Conservation (phyloP, 2,329 filamentous ascomycete genomes). For the Sclerotinia sclerotiorum region DNA sequence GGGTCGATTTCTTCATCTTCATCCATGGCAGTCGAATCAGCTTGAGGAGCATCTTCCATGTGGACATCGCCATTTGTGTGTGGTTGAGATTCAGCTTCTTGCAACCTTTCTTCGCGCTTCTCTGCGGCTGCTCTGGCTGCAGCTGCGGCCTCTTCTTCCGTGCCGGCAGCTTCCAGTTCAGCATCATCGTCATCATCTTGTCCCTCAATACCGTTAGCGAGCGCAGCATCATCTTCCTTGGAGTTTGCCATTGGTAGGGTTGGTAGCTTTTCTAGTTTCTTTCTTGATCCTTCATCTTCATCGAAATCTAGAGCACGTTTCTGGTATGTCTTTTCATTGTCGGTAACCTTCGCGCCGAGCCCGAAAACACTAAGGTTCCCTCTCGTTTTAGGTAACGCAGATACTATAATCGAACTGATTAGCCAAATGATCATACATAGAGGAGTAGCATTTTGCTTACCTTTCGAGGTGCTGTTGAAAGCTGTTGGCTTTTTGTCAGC, state of each 20-base stretch:
- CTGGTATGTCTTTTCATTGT: slow-evolving; percentile 63
- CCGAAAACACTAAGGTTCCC: slow-evolving; percentile 83
- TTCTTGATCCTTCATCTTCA: slow-evolving; percentile 81
- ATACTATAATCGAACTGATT: slow-evolving; percentile 37
- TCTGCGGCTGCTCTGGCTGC: slow-evolving; percentile 84
- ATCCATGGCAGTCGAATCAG: slow-evolving; percentile 45
- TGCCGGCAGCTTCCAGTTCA: slow-evolving; percentile 73
- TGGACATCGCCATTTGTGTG: slow-evolving; percentile 39
- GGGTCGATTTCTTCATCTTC: slow-evolving; percentile 78
- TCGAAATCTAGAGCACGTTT: slow-evolving; percentile 81
- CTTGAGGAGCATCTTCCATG: slow-evolving; percentile 41
- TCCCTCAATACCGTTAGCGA: slow-evolving; percentile 59
- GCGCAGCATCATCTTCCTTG: slow-evolving; percentile 54
- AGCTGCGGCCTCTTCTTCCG: slow-evolving; percentile 83
- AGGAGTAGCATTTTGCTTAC: slow-evolving; percentile 32
- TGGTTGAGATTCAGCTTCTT: slow-evolving; percentile 47
- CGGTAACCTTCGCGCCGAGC: slow-evolving; percentile 66
- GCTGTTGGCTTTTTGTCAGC: slow-evolving; percentile 47
- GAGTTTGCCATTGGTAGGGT: slow-evolving; percentile 66
- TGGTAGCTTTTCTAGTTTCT: slow-evolving; percentile 89
- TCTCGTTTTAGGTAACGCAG: slow-evolving; percentile 64
- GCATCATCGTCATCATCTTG: slow-evolving; percentile 60
- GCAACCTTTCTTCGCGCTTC: slow-evolving; percentile 69
- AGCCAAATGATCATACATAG: slow-evolving; percentile 19
- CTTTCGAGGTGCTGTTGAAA: slow-evolving; percentile 44